Conservation (phyloP, 1,284 basidiomycete genomes). For the Naganishia cerealis region DNA sequence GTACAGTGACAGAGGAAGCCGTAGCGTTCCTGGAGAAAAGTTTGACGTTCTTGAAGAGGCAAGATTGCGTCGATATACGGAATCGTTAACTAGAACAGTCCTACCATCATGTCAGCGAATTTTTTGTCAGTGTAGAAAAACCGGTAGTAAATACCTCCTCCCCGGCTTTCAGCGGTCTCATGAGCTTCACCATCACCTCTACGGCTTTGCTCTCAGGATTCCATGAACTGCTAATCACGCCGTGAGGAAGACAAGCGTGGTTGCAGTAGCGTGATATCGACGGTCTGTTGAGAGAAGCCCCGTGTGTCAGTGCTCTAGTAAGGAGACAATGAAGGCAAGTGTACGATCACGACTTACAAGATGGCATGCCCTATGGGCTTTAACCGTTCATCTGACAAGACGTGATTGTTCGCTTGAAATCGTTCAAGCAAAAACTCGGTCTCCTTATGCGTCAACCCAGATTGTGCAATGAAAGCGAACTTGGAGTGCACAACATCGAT, state of each 20-base stretch:
- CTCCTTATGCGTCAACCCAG: constrained; percentile 7
- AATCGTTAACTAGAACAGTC: constrained; percentile 28
- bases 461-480: constrained; percentile 2
- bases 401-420: constrained; percentile 33
- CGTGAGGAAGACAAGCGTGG: constrained; percentile 30
- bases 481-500: constrained; percentile 23
- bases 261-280: constrained; percentile 31
- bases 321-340: background rate
- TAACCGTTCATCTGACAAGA: constrained; percentile 33
- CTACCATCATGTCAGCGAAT: background rate
- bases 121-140: background rate
- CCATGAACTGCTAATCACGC: constrained; percentile 14
- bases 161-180: constrained; percentile 16
- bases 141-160: constrained; percentile 22
- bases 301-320: background rate
- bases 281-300: constrained; percentile 21
- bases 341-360: constrained; percentile 26
- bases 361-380: constrained; percentile 33
- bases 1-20: constrained; percentile 32
- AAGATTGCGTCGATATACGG: constrained; percentile 35
- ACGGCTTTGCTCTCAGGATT: background rate
- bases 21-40: constrained; percentile 34
- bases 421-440: constrained; percentile 27
- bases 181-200: constrained; percentile 7
- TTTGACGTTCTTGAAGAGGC: constrained; percentile 33